Evolutionary conservation across 1,284 basidiomycete species (phyloP), one percentile per base, ranked within the genome.

Genomic region (Fomitopsis pinicola): DNA sequence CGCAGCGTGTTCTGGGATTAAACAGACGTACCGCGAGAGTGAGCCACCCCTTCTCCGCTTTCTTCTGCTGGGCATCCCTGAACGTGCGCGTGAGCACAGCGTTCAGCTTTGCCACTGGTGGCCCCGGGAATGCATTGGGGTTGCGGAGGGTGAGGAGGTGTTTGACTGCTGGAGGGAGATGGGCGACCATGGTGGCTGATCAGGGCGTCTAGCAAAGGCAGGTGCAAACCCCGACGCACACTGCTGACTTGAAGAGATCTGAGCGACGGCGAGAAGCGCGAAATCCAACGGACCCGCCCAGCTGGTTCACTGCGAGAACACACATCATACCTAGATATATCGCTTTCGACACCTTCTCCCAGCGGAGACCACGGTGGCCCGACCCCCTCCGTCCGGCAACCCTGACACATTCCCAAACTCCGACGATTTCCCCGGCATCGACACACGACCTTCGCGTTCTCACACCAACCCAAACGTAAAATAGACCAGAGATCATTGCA

Each of bases 21-120:
- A 36, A 28, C n/a, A 30, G 22, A 64, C 84, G 73, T 72, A 91
- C 92, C 65, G 90, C 82, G 33, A 95, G 79, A 44, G 92, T 92
- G 22, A 95, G 78, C 94, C 92, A 95, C 44, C 89, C 91, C 19
- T 83, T 88, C 76, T 88, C 86, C 26, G 85, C 91, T 17, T 84
- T 85, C 60, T 82, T 83, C 57, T 76, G 71, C 67, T 78, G 78
- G 36, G 92, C 92, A 69, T 89, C 86, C 36, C 77, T 76, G 66
- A 82, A 80, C 28, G 92, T 85, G 59, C 77, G 78, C 12, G 77
- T 70, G 68, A 93, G 84, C 35, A 91, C 76, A 30, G 70, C 75
- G 64, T 83, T 78, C n/a, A 94, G 76, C 62, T 73, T 78, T 15
- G 79, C 60, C 3, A 79, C 58, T 12, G 85, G 78, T 40, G 91